Base-by-base conservation (phyloP, 805 yeast species). In the Sugiyamaella qingdaonensis region DNA sequence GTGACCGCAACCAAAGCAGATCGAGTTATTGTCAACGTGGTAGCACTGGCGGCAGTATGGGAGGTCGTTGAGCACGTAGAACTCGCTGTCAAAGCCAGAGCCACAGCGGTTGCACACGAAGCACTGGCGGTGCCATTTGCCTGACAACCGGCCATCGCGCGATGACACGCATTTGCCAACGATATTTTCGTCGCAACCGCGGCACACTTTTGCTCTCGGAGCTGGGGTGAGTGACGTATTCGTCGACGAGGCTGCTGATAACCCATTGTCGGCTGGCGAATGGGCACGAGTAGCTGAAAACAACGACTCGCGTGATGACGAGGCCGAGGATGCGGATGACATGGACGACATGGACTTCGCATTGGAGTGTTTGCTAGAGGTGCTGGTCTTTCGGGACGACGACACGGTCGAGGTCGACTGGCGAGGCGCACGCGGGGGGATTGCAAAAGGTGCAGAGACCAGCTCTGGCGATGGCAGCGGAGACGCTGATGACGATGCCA, bases 61-160 rank as follows among this genome's bases (percentile, higher is more conserved):
- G 54, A 73, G 64, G 69, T 92, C 95, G 32, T 83, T 74, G 41
- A 81, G 76, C 5, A 87, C 96, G 67, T 91, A 94, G 42, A 72
- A 70, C 52, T 68, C 70, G 21, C 59, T 44, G 21, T 56, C 65
- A 37, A 69, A 63, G 33, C 56, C 53, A 61, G 90, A 84, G 8
- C 68, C 69, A 71, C 98, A 92, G 10, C 74, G 68, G 16, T 75
- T 70, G 73, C 99, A 94, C 11, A 73, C 72, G 73, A 94, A 92
- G 66, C 99, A 94, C 13, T 75, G 69, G 37, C 95, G 77, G 66
- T 94, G 99, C 98, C 98, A 94, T 66, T 90, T 92, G 0, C 97
- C 98, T 16, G 64, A 54, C 11, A 68, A 49, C 10, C 59, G 54
- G n/a, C 84, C 86, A 52, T 86, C 87, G 60, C 84, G 86, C n/a